Evolutionary conservation across 139 green algal species (phyloP).

Genomic region (Spirogloea muscicola): DNA sequence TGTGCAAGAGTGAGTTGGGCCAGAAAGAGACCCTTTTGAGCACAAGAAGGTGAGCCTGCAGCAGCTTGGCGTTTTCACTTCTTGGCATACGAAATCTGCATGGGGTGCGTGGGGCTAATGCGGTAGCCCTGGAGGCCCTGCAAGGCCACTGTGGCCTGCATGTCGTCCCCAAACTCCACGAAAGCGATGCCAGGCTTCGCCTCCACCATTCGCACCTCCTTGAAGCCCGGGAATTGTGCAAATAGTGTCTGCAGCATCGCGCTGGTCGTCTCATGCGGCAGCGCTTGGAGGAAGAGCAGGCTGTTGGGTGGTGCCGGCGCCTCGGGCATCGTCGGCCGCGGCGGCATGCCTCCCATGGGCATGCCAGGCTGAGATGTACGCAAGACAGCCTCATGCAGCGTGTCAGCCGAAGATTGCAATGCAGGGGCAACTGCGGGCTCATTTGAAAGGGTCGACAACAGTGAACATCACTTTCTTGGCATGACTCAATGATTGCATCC

Average conservation of each 20-base stretch:
- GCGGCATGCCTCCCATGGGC: too few species aligned
- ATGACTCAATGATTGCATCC: too few species aligned
- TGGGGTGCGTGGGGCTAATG: conserved; percentile 77
- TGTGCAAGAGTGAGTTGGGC: too few species aligned
- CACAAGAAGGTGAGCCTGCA: too few species aligned
- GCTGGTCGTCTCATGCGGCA: conserved; percentile 78
- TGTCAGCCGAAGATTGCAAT: too few species aligned
- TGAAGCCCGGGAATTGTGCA: conserved; percentile 84
- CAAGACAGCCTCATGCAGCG: too few species aligned
- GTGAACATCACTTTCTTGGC: too few species aligned
- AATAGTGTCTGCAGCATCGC: conserved; percentile 90
- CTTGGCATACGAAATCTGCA: conserved; percentile 88
- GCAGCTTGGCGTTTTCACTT: too few species aligned
- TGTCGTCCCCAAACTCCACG: conserved; percentile 87
- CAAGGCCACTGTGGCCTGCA: conserved; percentile 68
- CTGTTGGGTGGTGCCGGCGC: conserved; percentile 71
- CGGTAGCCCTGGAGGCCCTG: conserved; percentile 88
- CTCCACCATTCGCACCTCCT: conserved; percentile 88
- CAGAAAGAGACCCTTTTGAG: too few species aligned
- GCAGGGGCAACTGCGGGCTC: too few species aligned
- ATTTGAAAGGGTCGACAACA: too few species aligned
- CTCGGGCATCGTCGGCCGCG: conserved; percentile 27
- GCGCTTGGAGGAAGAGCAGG: conserved; percentile 90
- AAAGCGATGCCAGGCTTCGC: conserved; percentile 91
- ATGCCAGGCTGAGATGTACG: too few species aligned